Evolutionary conservation across 1,284 basidiomycete species (phyloP).

Genomic region (Entoloma clypeatum): DNA sequence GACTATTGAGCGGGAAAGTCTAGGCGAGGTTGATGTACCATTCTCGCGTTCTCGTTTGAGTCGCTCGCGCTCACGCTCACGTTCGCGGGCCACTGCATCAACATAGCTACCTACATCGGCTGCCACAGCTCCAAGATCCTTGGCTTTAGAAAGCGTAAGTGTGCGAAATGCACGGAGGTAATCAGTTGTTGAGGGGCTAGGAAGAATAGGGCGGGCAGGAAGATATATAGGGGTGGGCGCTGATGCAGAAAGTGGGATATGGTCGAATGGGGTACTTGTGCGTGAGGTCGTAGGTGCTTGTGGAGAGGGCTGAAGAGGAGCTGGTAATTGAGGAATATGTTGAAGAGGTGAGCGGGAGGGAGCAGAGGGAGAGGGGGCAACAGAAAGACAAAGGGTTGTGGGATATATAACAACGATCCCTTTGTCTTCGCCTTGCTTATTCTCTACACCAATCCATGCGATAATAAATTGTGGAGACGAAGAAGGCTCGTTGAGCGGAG

Average conservation of each 20-base stretch:
- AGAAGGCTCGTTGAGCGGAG: constrained; percentile 7
- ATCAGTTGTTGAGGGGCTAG: constrained; percentile 30
- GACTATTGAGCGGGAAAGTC: constrained; percentile 33
- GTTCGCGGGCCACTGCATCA: constrained; percentile 64
- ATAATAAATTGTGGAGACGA: constrained; percentile 49
- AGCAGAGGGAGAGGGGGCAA: constrained; percentile 37
- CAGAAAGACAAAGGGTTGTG: constrained; percentile 52
- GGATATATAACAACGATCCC: constrained; percentile 73
- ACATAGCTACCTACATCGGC: constrained; percentile 62
- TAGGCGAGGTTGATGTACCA: constrained; percentile 33
- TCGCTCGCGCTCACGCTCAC: constrained; percentile 69
- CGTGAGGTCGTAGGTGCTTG: constrained; percentile 18
- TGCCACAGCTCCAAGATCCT: constrained; percentile 45
- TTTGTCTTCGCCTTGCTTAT: constrained; percentile 73
- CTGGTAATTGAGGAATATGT: constrained; percentile 59
- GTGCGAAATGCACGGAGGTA: constrained; percentile 38
- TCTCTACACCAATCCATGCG: constrained; percentile 70
- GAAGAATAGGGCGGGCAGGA: constrained; percentile 19
- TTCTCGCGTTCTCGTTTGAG: constrained; percentile 60
- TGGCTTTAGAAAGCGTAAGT: constrained; percentile 38
- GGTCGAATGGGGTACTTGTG: constrained; percentile 4
- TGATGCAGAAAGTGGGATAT: constrained; percentile 8
- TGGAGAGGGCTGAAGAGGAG: constrained; percentile 64
- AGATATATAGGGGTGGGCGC: constrained; percentile 7
- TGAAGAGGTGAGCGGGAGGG: constrained; percentile 41